These are phyloP conservation scores for Sanghuangporus weigelae DNA, from an alignment of 1,284 basidiomycete genomes.

Conservation along the genomic window DNA sequence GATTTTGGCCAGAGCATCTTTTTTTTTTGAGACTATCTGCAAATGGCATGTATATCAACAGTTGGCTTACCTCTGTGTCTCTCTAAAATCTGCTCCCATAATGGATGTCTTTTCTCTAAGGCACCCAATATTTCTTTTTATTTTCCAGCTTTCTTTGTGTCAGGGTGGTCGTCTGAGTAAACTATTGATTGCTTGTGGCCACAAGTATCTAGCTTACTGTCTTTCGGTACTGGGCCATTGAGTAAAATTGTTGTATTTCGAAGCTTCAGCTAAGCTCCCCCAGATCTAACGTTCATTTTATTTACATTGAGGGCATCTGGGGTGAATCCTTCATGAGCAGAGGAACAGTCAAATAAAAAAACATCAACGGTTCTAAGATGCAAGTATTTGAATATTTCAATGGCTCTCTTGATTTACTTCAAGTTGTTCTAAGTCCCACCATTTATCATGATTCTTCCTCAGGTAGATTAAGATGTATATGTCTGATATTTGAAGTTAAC, in stretches of 20 bases:
- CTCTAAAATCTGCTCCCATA: conserved; percentile 5
- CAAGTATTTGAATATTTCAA: conserved; percentile 17
- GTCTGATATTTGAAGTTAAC: conserved; percentile 17
- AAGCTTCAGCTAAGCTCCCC: conserved; percentile 19
- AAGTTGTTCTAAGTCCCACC: conserved; percentile 21
- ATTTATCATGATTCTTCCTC: conserved; percentile 19
- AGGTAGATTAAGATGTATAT: conserved; percentile 20
- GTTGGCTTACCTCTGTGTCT: conserved; percentile 13
- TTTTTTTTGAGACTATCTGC: conserved; percentile 16
- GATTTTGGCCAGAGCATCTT: conserved; percentile 14
- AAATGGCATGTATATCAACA: conserved; percentile 17
- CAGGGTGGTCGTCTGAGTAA: conserved; percentile 16
- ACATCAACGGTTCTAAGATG: conserved; percentile 14
- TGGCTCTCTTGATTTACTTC: conserved; percentile 10
- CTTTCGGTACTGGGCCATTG: conserved; percentile 17
- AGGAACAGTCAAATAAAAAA: conserved; percentile 23
- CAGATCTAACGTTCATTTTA: conserved; percentile 24
- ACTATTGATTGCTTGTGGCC: conserved; percentile 16
- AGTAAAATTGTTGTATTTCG: conserved; percentile 20
- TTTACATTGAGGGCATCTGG: conserved; percentile 22
- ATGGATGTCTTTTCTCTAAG: conserved; percentile 19
- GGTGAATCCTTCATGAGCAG: conserved; percentile 21
- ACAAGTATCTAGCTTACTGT: conserved; percentile 8
- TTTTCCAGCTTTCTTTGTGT: conserved; percentile 16
- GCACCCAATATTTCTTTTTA: conserved; percentile 22